phyloP scores from a whole-genome alignment of 805 yeast species.

The Danielia reshetovae region DNA sequence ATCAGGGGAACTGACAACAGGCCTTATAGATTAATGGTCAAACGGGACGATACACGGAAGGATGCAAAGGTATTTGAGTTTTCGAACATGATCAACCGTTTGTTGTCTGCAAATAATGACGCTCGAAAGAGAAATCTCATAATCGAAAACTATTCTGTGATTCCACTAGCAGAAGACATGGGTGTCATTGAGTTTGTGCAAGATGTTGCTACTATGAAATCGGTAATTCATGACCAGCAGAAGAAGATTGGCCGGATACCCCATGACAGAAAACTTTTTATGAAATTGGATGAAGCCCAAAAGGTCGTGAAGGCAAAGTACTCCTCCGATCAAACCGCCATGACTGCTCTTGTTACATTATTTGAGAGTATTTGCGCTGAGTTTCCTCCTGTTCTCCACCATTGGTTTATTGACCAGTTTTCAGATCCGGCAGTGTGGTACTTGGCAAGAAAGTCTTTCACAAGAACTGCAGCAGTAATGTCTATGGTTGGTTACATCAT shows the following conservation, averaged over 20 bases:
- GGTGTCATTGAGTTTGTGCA: slow-evolving; percentile 86
- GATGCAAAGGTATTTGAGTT: slow-evolving; percentile 94
- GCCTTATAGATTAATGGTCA: slow-evolving; percentile 73
- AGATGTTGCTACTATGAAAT: slow-evolving; percentile 67
- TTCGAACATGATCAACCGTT: slow-evolving; percentile 77
- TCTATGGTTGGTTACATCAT: slow-evolving; percentile 92
- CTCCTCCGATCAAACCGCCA: slow-evolving; percentile 7
- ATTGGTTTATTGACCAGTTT: slow-evolving; percentile 85
- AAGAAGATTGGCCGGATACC: slow-evolving; percentile 19
- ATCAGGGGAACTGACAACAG: slow-evolving; percentile 75
- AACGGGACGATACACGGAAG: slow-evolving; percentile 89
- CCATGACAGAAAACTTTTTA: slow-evolving; percentile 25
- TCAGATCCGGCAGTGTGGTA: slow-evolving; percentile 92
- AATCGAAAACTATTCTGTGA: slow-evolving; percentile 81
- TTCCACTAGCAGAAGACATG: slow-evolving; percentile 78
- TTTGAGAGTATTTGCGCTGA: slow-evolving; percentile 26
- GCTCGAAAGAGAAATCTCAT: slow-evolving; percentile 68
- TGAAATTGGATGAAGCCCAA: slow-evolving; percentile 32
- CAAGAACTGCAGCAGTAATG: slow-evolving; percentile 90
- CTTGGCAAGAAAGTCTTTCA: slow-evolving; percentile 65
- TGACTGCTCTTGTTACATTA: slow-evolving; percentile 17
- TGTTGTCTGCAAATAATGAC: slow-evolving; percentile 62
- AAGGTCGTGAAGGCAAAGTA: slow-evolving; percentile 12
- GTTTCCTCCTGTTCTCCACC: slow-evolving; percentile 69
- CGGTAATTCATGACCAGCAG: slow-evolving; percentile 38